Percentiles rank a stretch among this genome's conserved stretches.
Conservation (phyloP, 2,329 filamentous ascomycete genomes). For the Ophiostoma australiae region DNA sequence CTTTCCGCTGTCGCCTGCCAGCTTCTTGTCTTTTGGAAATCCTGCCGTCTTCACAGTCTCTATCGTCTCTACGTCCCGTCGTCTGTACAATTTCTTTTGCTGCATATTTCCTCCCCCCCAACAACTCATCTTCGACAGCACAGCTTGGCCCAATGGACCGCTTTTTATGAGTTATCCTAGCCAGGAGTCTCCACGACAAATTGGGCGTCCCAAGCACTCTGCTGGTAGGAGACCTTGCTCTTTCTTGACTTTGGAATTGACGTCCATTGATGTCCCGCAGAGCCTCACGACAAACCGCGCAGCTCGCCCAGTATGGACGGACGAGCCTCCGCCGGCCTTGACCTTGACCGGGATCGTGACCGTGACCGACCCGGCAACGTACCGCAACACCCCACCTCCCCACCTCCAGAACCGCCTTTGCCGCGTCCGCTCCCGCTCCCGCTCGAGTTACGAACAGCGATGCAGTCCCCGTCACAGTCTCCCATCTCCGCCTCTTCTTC, state of each 20-base stretch:
- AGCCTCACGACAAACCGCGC: neutral
- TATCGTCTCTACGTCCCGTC: neutral
- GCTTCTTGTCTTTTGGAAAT: neutral
- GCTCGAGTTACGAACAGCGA: conserved; percentile 24
- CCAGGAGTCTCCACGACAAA: conserved; percentile 14
- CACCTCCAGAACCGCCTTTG: conserved; percentile 21
- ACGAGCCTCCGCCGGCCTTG: conserved; percentile 30
- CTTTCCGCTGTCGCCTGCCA: conserved; percentile 1
- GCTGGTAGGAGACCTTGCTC: neutral
- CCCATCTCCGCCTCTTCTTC: neutral
- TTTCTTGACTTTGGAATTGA: neutral
- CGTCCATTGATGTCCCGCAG: conserved; percentile 2
- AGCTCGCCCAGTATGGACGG: conserved; percentile 31
- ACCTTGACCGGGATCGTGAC: conserved; percentile 27
- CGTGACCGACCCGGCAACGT: conserved; percentile 22
- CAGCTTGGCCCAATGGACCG: conserved; percentile 19
- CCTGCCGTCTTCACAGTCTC: neutral
- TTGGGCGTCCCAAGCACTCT: conserved; percentile 9
- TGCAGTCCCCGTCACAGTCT: neutral
- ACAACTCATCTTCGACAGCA: neutral
- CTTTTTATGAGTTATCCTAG: conserved; percentile 12
- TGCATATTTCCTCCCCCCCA: neutral
- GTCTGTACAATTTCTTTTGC: no score
- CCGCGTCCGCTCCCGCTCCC: conserved; percentile 18
- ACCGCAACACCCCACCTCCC: conserved; percentile 15